Evolutionary conservation across 495 filamentous ascomycete species (phyloP), one percentile per base, ranked within the genome.

Genomic region (Talaromyces proteolyticus): DNA sequence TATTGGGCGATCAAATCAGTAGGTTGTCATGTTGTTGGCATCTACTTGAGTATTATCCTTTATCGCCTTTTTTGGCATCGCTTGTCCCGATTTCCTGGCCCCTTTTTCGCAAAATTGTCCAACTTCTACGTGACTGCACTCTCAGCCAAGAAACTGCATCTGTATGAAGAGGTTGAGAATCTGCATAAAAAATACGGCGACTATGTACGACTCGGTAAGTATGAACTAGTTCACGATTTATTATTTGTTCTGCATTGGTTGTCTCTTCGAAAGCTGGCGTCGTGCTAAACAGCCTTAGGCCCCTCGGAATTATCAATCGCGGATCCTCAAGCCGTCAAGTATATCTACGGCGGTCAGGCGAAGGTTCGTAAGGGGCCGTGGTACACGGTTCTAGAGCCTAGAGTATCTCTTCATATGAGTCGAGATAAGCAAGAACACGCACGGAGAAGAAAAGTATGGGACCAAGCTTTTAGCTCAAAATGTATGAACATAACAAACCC

Each of bases 121-220:
- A n/a, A n/a, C n/a, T n/a, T n/a, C n/a, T n/a, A n/a, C n/a, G n/a
- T n/a, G n/a, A n/a, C n/a, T n/a, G n/a, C n/a, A n/a, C n/a, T n/a
- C n/a, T n/a, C n/a, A n/a, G n/a, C 67, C 2, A 56, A 51, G 19
- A 55, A 56, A 4, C 22, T 57, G 17, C 66, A 67, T 34, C 53
- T 66, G 1, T 65, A 66, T 46, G 50, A 64, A 3, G 63, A 66
- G 49, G 26, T 62, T 0, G 37, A 68, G 8, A 51, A 57, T 0
- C 63, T 77, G 2, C 76, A 80, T 52, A 12, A 61, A n/a, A 60
- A 67, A 42, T 70, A 77, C 58, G 74, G 77, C 0, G 62, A 65
- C 25, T 66, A 74, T 36, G 68, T 79, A 0, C 55, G 62, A 6
- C 29, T 57, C 20, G 62, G 60, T 62, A 39, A 50, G 39, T 42